A percentile compares a stretch with the other conserved stretches of the same genome.
These are phyloP conservation scores for Fusarium burgessii DNA, from an alignment of 2,329 filamentous ascomycete genomes.

Conservation along the genomic window DNA sequence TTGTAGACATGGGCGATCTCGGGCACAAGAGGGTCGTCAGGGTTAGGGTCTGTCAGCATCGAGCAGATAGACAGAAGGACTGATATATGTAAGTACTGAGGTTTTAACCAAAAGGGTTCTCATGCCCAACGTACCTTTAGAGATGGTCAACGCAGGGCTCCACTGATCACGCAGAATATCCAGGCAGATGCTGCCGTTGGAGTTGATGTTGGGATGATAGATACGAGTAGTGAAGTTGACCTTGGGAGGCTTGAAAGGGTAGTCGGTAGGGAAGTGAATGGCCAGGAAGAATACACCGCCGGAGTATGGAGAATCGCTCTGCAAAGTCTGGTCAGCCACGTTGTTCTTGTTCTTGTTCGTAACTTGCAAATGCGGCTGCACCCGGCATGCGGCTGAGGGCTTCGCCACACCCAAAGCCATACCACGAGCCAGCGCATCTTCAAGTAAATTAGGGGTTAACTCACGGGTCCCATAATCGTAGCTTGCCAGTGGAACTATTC, in stretches of 20 bases:
- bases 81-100: constrained; percentile 53
- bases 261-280: constrained; percentile 99
- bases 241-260: constrained; percentile 99
- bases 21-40: constrained; percentile 96
- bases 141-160: constrained; percentile 98
- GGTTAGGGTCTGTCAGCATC: constrained; percentile 99
- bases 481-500: constrained; percentile 99
- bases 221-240: constrained; percentile 99
- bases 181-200: constrained; percentile 98
- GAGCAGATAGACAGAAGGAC: constrained; percentile 99
- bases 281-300: constrained; percentile 99
- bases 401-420: constrained; percentile 31
- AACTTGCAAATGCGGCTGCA: constrained; percentile 25
- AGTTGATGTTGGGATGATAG: constrained; percentile 99
- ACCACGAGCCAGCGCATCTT: constrained; percentile 11
- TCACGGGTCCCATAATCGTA: constrained; percentile 99
- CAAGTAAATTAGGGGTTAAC: constrained; percentile 50
- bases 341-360: constrained; percentile 8
- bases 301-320: constrained; percentile 97
- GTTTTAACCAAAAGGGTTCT: constrained; percentile 11
- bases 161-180: constrained; percentile 99
- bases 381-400: constrained; percentile 29
- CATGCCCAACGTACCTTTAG: constrained; percentile 78
- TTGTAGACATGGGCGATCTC: constrained; percentile 99
- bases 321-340: constrained; percentile 48